These are phyloP conservation scores for Pseudogymnoascus sp. DNA, from an alignment of 2,329 filamentous ascomycete species.

Conservation along the genomic window DNA sequence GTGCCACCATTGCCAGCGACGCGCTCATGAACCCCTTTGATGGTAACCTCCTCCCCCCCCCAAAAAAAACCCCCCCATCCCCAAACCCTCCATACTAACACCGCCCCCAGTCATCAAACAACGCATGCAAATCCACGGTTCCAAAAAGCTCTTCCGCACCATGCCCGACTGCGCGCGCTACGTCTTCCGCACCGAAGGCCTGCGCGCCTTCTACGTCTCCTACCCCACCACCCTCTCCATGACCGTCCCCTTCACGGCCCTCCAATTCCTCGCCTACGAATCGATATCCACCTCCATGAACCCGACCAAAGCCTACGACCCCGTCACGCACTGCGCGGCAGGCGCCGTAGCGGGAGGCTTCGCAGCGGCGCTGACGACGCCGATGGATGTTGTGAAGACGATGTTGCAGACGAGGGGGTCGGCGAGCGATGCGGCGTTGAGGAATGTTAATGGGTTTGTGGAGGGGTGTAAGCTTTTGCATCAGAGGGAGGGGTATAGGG, in stretches of 20 bases:
- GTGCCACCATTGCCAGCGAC: constrained; percentile 93
- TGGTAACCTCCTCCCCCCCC: constrained; percentile 47
- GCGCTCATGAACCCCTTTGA: constrained; percentile 99
- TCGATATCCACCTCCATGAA: constrained; percentile 93
- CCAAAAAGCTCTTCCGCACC: constrained; percentile 74
- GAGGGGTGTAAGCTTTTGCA: constrained; percentile 31
- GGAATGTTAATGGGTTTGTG: constrained; percentile 27
- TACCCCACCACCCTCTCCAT: constrained; percentile 97
- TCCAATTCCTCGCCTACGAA: constrained; percentile 97
- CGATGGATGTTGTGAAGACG: constrained; percentile 97
- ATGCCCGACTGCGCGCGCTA: constrained; percentile 79
- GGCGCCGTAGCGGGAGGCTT: constrained; percentile 89
- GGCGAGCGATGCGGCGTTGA: constrained; percentile 64
- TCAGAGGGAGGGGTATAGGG: constrained; percentile 70
- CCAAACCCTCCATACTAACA: not conserved
- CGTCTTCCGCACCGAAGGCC: constrained; percentile 78
- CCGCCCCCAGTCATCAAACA: constrained; percentile 86
- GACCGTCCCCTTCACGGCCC: constrained; percentile 95
- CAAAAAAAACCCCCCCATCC: not conserved
- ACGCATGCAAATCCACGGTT: constrained; percentile 96
- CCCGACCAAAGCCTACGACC: constrained; percentile 76
- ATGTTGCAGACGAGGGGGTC: constrained; percentile 88
- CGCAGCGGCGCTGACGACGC: constrained; percentile 87
- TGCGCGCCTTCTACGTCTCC: constrained; percentile 93
- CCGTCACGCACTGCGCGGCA: constrained; percentile 84